Base-by-base conservation (phyloP, 345 rosid genomes). In the Bretschneidera sinensis region DNA sequence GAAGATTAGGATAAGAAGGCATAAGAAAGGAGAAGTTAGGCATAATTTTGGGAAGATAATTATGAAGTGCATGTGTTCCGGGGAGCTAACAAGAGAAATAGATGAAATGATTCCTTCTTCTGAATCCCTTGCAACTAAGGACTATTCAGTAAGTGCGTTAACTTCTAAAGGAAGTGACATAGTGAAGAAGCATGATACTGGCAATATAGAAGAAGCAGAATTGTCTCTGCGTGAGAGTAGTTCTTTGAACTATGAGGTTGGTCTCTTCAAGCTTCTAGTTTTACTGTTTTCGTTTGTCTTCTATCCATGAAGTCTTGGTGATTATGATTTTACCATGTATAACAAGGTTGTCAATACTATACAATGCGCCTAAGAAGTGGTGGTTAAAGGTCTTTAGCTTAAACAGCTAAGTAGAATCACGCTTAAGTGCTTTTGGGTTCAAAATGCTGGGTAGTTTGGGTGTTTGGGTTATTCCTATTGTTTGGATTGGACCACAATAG, bases 141-240 rank as follows among this genome's bases (percentile, higher is more conserved):
- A 76, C 76, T 68, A 65, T 67, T 70, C 75, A 0, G n/a, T 59
- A 56, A 71, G 71, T 55, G 73, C 33, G 55, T 50, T 51, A 60
- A 84, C 90, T 65, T 69, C 82, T 24, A 73, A 64, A 33, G 66
- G 69, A 28, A 68, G 78, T 47, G 85, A 70, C 23, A 68, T 48
- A 23, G 68, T 68, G 48, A 78, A 65, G 74, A 82, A 76, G 53
- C 79, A 74, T 9, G 94, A 89, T 55, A 61, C 71, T 19, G 66
- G 79, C 16, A 83, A 89, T 64, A 83, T 89, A 18, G 94, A 89
- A 69, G 96, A 89, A 78, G 96, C 94, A 17, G 96, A 89, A 71
- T 76, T 78, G 49, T 81, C 89, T 56, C 81, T 89, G 62, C 94
- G 87, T 50, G 94, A 84, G 74, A 80, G 79, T 33, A 77, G 85